These are phyloP conservation scores for Hygrophorus pudorinus DNA, from an alignment of 768 basidiomycete species.

Conservation along the genomic window DNA sequence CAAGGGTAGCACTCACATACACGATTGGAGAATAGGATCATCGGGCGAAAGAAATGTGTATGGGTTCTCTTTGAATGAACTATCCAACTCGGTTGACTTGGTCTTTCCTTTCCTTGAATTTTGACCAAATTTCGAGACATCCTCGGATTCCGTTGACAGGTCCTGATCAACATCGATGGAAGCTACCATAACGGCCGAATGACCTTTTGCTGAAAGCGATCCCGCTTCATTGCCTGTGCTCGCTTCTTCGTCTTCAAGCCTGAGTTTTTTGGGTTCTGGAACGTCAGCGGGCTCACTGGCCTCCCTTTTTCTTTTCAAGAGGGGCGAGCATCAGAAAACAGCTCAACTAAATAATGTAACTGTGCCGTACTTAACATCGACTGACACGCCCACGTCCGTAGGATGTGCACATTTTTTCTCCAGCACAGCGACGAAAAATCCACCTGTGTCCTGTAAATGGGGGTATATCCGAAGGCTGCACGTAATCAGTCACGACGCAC, in stretches of 20 bases:
- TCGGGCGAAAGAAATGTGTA: slow-evolving; percentile 70
- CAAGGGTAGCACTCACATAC: slow-evolving; percentile 47
- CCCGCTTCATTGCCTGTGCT: neutral
- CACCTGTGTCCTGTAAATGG: slow-evolving; percentile 93
- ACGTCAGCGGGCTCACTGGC: slow-evolving; percentile 27
- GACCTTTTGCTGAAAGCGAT: too few species aligned
- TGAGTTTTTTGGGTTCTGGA: slow-evolving; percentile 44
- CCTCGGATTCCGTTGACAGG: too few species aligned
- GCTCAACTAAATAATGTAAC: neutral
- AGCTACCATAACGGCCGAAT: too few species aligned
- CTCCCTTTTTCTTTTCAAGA: slow-evolving; percentile 42
- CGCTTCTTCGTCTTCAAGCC: slow-evolving; percentile 19
- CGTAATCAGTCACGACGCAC: neutral
- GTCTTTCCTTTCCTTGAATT: slow-evolving; percentile 11
- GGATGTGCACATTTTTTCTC: slow-evolving; percentile 31
- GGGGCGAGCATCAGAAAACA: slow-evolving; percentile 4
- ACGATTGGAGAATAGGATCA: slow-evolving; percentile 59
- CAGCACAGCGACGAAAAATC: slow-evolving; percentile 93
- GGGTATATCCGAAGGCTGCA: slow-evolving; percentile 83
- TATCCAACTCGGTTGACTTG: slow-evolving; percentile 17
- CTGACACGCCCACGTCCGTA: neutral
- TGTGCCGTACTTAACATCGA: neutral
- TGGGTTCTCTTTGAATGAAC: slow-evolving; percentile 80
- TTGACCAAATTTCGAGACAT: slow-evolving; percentile 1
- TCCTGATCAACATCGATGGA: too few species aligned